phyloP scores from a whole-genome alignment of 371 early-diverging fungal species.

The Syncephalis fuscata region DNA sequence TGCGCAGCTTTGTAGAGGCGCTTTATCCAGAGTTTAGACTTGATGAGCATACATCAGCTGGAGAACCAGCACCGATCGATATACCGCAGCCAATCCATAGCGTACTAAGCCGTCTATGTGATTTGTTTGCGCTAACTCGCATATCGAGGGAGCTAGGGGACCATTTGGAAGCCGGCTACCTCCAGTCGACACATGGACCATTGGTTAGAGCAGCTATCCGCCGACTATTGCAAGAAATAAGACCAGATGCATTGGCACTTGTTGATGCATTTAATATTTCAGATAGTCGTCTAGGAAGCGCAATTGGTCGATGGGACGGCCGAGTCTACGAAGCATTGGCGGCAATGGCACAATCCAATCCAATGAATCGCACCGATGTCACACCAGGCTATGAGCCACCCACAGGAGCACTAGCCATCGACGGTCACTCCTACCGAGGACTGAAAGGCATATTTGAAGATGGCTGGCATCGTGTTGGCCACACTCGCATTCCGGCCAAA shows the following conservation, averaged over 20 bases:
- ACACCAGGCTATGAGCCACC: too few species aligned
- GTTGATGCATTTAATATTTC: slow-evolving; percentile 65
- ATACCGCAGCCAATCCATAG: too few species aligned
- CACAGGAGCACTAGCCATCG: too few species aligned
- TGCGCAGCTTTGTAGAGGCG: too few species aligned
- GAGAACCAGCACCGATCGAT: not conserved
- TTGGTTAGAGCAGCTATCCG: slow-evolving; percentile 21
- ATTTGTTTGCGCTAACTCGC: slow-evolving; percentile 37
- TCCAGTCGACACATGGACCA: slow-evolving; percentile 24
- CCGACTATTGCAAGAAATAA: slow-evolving; percentile 16
- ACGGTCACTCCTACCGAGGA: too few species aligned
- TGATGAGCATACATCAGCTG: not conserved
- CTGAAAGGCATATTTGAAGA: too few species aligned
- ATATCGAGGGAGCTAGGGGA: slow-evolving; percentile 47
- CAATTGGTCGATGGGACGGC: slow-evolving; percentile 58
- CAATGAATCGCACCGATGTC: too few species aligned
- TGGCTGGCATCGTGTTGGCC: too few species aligned
- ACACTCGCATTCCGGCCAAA: too few species aligned
- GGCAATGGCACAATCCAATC: too few species aligned
- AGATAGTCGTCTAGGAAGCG: slow-evolving; percentile 53
- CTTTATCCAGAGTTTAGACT: too few species aligned
- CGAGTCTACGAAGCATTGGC: slow-evolving; percentile 28
- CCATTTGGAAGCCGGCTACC: slow-evolving; percentile 32
- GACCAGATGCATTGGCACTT: slow-evolving; percentile 50
- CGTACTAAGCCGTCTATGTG: slow-evolving; percentile 16